Percentiles rank a stretch among this genome's conserved stretches.
phyloP scores from a whole-genome alignment of 2,329 filamentous ascomycete species.

The Dryadomyces sulphureus region DNA sequence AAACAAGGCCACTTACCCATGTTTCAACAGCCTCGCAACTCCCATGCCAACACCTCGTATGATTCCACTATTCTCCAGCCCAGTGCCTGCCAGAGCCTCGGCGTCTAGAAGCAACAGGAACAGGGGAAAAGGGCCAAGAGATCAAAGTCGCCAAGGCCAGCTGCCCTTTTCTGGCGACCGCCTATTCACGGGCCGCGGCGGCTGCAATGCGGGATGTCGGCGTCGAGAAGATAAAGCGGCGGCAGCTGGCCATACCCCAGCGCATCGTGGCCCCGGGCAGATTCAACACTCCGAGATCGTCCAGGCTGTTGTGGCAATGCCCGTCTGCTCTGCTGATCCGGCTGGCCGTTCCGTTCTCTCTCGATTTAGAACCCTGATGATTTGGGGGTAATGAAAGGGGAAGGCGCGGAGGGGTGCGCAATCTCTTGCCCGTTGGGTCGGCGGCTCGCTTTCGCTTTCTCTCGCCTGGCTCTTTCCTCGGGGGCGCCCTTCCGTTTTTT shows the following conservation, averaged over 20 bases:
- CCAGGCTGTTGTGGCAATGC: not conserved
- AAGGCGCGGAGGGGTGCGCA: no score
- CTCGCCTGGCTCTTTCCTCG: not conserved
- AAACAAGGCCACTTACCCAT: slow-evolving; percentile 9
- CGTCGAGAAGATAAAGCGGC: not conserved
- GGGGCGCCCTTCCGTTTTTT: not conserved
- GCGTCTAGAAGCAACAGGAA: not conserved
- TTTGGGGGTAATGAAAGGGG: no score
- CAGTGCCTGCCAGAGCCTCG: not conserved
- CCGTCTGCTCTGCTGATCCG: not conserved
- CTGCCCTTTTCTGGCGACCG: no score
- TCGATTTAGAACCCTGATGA: no score
- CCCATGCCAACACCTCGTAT: slow-evolving; percentile 5
- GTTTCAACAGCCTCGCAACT: slow-evolving; percentile 6
- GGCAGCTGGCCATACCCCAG: slow-evolving; percentile 1
- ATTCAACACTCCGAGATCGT: not conserved
- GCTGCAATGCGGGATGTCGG: not conserved
- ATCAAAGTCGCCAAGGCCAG: not conserved
- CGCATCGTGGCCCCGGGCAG: not conserved
- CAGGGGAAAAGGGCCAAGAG: not conserved
- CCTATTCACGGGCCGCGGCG: no score
- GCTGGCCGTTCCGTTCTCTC: not conserved
- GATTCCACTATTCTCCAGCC: not conserved
- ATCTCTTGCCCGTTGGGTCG: no score
- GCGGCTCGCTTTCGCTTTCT: not conserved